Evolutionary conservation across 768 basidiomycete genomes (phyloP).

Genomic region (Saitozyma podzolica): DNA sequence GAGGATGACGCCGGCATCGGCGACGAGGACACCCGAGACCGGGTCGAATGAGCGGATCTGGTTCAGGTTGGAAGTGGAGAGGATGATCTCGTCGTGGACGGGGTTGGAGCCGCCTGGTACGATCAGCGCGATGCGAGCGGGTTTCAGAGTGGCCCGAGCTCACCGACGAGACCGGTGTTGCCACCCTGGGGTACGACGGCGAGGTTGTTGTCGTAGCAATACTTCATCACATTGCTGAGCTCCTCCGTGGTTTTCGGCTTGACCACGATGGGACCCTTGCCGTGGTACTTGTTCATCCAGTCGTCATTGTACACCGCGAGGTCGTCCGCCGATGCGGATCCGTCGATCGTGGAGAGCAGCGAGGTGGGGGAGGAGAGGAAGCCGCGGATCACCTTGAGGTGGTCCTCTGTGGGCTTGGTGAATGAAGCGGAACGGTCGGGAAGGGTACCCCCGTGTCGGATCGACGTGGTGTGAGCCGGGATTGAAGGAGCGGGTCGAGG

Average conservation of each 20-base stretch:
- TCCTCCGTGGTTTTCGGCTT: slow-evolving; percentile 84
- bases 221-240: slow-evolving; percentile 82
- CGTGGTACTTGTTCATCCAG: slow-evolving; percentile 94
- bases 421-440: slow-evolving; percentile 38
- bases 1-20: slow-evolving; percentile 92
- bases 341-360: slow-evolving; percentile 51
- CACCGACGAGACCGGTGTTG: slow-evolving; percentile 93
- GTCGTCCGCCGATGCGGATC: slow-evolving; percentile 56
- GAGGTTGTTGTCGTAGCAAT: slow-evolving; percentile 76
- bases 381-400: slow-evolving; percentile 48
- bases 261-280: slow-evolving; percentile 78
- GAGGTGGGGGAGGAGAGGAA: slow-evolving; percentile 49
- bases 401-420: slow-evolving; percentile 40
- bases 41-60: slow-evolving; percentile 57
- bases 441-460: slow-evolving; percentile 23
- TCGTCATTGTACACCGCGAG: slow-evolving; percentile 80
- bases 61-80: slow-evolving; percentile 80
- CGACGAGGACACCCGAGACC: slow-evolving; percentile 74
- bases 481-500: not conserved
- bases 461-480: not conserved
- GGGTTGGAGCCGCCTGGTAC: slow-evolving; percentile 75
- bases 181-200: slow-evolving; percentile 97
- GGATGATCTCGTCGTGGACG: slow-evolving; percentile 77
- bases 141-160: slow-evolving; percentile 16
- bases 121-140: not conserved